Evolutionary conservation across 148 eudicot species (phyloP).

Genomic region (Spergularia bocconei): DNA sequence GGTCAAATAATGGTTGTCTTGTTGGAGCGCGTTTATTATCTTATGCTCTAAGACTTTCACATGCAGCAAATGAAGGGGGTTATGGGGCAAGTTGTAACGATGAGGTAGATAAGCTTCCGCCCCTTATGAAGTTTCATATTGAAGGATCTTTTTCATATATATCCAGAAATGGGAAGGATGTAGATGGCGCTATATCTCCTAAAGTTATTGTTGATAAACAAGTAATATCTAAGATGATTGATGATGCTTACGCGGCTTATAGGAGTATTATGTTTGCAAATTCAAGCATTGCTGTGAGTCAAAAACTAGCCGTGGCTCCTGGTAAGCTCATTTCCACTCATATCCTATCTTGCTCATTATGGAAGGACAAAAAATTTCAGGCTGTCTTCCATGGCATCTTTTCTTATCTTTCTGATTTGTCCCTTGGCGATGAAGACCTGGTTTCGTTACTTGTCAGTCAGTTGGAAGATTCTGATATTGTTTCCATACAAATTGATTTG

Average conservation of each 20-base stretch:
- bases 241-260: slow-evolving; percentile 34
- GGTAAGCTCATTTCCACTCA: slow-evolving; percentile 31
- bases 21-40: slow-evolving; percentile 34
- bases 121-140: slow-evolving; percentile 35
- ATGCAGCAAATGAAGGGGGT: slow-evolving; percentile 31
- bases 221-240: slow-evolving; percentile 24
- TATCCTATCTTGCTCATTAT: slow-evolving; percentile 26
- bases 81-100: slow-evolving; percentile 9
- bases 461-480: slow-evolving; percentile 29
- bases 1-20: slow-evolving; percentile 28
- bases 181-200: slow-evolving; percentile 3
- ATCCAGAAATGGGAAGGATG: slow-evolving; percentile 12
- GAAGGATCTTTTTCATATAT: slow-evolving; percentile 25
- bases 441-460: slow-evolving; percentile 33
- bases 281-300: slow-evolving; percentile 15
- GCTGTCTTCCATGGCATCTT: slow-evolving; percentile 29
- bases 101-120: slow-evolving; percentile 19
- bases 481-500: slow-evolving; percentile 33
- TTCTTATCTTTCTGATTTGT: slow-evolving; percentile 31
- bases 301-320: slow-evolving; percentile 6
- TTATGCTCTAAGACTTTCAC: slow-evolving; percentile 39
- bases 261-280: slow-evolving; percentile 20
- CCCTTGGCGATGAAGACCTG: slow-evolving; percentile 28
- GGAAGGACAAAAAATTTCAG: slow-evolving; percentile 25
- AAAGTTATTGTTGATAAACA: slow-evolving; percentile 21